Conservation (phyloP, 2,329 filamentous ascomycete genomes). For the Lasiodiplodia hormozganensis region DNA sequence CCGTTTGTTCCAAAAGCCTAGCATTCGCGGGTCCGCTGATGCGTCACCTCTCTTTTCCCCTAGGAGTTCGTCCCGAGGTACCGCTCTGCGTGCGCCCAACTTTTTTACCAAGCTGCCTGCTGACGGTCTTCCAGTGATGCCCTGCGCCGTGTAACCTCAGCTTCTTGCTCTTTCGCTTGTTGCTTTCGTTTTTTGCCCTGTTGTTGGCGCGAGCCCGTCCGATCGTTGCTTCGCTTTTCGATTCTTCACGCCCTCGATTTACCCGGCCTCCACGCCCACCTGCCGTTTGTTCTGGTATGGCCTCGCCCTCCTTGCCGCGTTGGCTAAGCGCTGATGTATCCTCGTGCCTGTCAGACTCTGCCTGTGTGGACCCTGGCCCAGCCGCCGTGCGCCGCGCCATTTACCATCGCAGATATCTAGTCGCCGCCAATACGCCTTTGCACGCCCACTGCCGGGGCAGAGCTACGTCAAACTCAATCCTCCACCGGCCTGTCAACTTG, state of each 20-base stretch:
- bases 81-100: conserved; percentile 34
- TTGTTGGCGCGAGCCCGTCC: conserved; percentile 43
- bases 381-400: conserved; percentile 38
- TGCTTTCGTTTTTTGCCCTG: conserved; percentile 47
- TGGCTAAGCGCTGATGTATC: conserved; percentile 47
- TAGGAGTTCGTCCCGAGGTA: conserved; percentile 50
- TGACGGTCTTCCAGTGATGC: conserved; percentile 18
- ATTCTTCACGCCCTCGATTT: conserved; percentile 43
- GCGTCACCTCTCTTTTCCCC: conserved; percentile 40
- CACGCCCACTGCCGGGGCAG: conserved; percentile 21
- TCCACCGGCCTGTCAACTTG: conserved; percentile 29
- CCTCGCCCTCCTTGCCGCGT: conserved; percentile 44
- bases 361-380: conserved; percentile 44
- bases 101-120: conserved; percentile 3
- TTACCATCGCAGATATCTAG: conserved; percentile 36
- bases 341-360: conserved; percentile 42
- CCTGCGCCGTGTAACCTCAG: conserved; percentile 34
- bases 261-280: conserved; percentile 46
- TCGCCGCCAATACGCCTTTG: conserved; percentile 31
- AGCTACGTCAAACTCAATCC: conserved; percentile 28
- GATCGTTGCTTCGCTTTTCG: conserved; percentile 35
- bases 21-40: conserved; percentile 46
- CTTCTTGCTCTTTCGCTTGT: conserved; percentile 41
- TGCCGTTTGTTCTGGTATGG: conserved; percentile 45
- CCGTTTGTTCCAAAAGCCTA: conserved; percentile 44